Percentiles rank a stretch among this genome's conserved stretches.
Conservation (phyloP, 1,284 basidiomycete species). For the Ganoderma meredithae region DNA sequence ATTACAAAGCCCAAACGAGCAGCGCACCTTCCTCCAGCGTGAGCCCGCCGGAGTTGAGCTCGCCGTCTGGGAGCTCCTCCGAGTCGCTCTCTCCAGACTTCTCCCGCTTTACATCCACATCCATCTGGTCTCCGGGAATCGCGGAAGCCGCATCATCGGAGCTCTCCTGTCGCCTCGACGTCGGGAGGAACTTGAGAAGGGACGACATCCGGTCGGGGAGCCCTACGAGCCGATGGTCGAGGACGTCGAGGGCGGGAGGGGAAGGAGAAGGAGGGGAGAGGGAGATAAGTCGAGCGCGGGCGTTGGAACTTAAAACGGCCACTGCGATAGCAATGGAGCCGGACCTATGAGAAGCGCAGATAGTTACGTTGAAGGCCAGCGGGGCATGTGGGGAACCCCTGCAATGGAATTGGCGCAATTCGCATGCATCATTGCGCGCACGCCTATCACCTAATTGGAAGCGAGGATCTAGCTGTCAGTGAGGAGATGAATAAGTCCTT, state of each 20-base stretch:
- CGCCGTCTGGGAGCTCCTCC: conserved; percentile 19
- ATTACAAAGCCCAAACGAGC: neutral
- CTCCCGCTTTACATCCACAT: conserved; percentile 25
- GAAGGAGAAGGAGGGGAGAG: neutral
- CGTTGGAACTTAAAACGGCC: neutral
- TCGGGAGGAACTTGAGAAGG: conserved; percentile 21
- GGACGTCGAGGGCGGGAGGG: neutral
- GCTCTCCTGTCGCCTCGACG: conserved; percentile 12
- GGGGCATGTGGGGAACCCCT: conserved; percentile 5
- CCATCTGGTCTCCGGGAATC: conserved; percentile 16
- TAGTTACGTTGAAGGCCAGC: conserved; percentile 4
- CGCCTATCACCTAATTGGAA: conserved; percentile 2
- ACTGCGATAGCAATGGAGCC: neutral
- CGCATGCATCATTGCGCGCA: conserved; percentile 13
- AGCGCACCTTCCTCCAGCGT: conserved; percentile 31
- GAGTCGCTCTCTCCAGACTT: conserved; percentile 25
- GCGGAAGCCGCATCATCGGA: conserved; percentile 11
- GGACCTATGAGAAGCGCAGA: conserved; percentile 13
- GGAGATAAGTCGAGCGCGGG: neutral
- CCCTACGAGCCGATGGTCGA: neutral
- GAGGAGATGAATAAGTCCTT: neutral
- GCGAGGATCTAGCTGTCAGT: neutral
- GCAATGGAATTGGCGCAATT: conserved; percentile 12
- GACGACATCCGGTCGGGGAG: conserved; percentile 23
- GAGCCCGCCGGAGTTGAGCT: conserved; percentile 30